Percentiles rank a stretch among this genome's conserved stretches.
These are phyloP conservation scores for Paramecium sexaurelia DNA, from an alignment of 73 alveolate genomes.

Conservation along the genomic window DNA sequence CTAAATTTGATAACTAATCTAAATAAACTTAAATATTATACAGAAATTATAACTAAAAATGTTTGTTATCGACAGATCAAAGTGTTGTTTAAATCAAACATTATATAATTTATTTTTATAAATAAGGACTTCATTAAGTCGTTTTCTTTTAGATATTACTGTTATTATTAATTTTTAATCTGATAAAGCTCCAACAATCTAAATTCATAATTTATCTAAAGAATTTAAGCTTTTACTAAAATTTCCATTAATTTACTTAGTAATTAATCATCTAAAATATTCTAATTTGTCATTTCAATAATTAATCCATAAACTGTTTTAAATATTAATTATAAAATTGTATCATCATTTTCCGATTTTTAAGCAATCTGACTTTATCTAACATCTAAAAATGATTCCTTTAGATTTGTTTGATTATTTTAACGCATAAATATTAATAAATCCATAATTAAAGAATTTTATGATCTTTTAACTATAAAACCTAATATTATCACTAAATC, in stretches of 20 bases:
- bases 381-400: neutral
- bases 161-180: neutral
- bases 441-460: neutral
- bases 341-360: neutral
- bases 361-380: neutral
- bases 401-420: neutral
- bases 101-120: neutral
- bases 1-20: neutral
- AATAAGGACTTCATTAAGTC: neutral
- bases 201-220: neutral
- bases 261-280: neutral
- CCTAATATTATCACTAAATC: neutral
- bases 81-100: neutral
- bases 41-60: neutral
- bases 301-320: constrained; percentile 3
- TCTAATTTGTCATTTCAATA: neutral
- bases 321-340: neutral
- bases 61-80: neutral
- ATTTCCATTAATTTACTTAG: neutral
- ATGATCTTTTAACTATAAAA: neutral
- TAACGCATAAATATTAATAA: neutral
- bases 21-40: neutral
- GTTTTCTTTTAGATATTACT: neutral
- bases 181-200: neutral
- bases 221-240: neutral